Base-by-base conservation (phyloP, 352 stramenopile species). In the Globisporangium orthogonon region DNA sequence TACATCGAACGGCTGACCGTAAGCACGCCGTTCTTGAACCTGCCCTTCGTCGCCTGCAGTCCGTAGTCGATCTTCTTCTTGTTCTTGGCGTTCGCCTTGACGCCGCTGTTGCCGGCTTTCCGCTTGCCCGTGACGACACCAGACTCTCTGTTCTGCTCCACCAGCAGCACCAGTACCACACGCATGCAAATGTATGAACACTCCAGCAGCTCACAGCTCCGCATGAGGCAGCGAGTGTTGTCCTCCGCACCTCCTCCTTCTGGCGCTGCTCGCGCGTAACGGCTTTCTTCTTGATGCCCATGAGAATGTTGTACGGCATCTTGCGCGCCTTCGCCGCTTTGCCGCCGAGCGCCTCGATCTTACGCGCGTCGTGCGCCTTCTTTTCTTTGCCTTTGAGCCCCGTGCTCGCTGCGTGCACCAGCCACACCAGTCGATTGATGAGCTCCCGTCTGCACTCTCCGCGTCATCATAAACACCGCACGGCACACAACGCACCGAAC, bases 331-430 rank as follows among this genome's bases (percentile, higher is more conserved):
- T 86, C 10, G 71, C 62, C 11, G 57, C 74, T 60, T 85, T 87
- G 4, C 83, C 83, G 9, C 83, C 80, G 4, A 93, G 63, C 33
- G 71, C 65, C 50, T 88, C 78, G 65, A 93, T 77, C 50, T 80
- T 79, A 65, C 87, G 86, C n/a, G 72, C 66, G 9, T 93, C 80
- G 47, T 81, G 61, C 50, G 71, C 63, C 52, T 88, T 90, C 70
- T 90, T 91, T 54, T 93, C 83, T 50, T 90, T 93, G 11, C 81
- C 81, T 63, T 83, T 89, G 11, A 90, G 52, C 33, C 71, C 86
- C 7, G 71, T 63, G 14, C 55, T 68, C 15, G 74, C 81, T 87
- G 53, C 50, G 50, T 7, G 7, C 30, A 31, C 17, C 15, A 59
- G 23, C 23, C 43, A 41, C 4, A 51, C 6, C 40, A 23, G 23